Base-by-base conservation (phyloP, 2,329 filamentous ascomycete species). In the Aspergillus quadrilineatus region DNA sequence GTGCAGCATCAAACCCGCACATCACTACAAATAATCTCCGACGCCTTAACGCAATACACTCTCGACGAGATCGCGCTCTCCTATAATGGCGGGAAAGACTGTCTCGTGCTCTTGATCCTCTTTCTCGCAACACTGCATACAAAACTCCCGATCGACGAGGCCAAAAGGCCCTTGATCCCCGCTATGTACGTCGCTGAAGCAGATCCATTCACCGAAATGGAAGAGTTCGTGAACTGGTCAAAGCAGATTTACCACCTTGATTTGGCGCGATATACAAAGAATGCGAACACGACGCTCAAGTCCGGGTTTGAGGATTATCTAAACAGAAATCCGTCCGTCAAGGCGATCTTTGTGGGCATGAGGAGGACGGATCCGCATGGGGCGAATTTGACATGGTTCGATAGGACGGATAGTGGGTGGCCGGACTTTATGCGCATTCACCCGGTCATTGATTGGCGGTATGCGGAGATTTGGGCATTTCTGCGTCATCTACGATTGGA, bases 81-180 rank as follows among this genome's bases (percentile, higher is more conserved):
- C 55, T 99, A 97, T 77, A 99, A 99, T 67, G 94, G 94, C 69
- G 94, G 94, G 59, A 99, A 99, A 75, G 94, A 97, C 80, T 97
- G 93, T 68, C 88, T 97, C 15, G 92, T 97, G 52, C 85, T 97
- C 15, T 82, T 97, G 6, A 83, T 97, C 67, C 80, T 97, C 62
- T 90, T 96, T 69, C 86, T 97, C 63, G 87, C 88, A 60, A 80
- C 80, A 17, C 73, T 87, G 1, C 70, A 78, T 61, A 72, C 75
- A 4, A 47, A 47, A 1, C 65, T 81, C 78, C 63, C 77, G 83
- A 55, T 57, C 30, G 53, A 58, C 6, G 46, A 62, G 6, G 53
- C 54, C n/a, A 60, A 58, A 12, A 57, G 63, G 4, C 53, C 50
- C 26, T 56, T 64, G n/a, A 80, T 97, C 49, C 89, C 91, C 66